A percentile compares a stretch with the other conserved stretches of the same genome.
phyloP scores from a whole-genome alignment of 139 green algal genomes.

The Chlorella sp. region DNA sequence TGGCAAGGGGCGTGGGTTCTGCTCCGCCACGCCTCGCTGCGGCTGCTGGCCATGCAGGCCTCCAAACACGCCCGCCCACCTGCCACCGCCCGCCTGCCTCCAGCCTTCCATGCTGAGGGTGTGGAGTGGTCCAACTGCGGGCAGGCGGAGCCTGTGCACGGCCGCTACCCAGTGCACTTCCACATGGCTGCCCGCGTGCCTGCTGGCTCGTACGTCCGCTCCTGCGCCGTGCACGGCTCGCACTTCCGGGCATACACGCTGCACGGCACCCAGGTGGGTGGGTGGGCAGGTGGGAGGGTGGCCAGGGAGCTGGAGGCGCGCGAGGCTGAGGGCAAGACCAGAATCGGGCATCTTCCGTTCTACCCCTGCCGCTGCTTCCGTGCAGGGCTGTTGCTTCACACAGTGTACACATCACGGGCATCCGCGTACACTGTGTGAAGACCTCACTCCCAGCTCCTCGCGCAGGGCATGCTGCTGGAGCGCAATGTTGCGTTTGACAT shows the following conservation, averaged over 20 bases:
- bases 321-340: too few species aligned
- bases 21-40: not conserved
- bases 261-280: constrained; percentile 3
- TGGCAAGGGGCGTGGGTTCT: too few species aligned
- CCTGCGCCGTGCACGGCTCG: not conserved
- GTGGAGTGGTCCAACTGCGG: constrained; percentile 17
- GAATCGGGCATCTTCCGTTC: too few species aligned
- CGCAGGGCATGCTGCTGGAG: constrained; percentile 13
- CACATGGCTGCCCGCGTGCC: constrained; percentile 9
- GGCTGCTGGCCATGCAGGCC: not conserved
- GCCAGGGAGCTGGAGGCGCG: too few species aligned
- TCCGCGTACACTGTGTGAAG: not conserved
- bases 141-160: not conserved
- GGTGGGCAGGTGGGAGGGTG: not conserved
- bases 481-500: not conserved
- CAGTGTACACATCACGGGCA: too few species aligned
- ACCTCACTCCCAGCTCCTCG: not conserved
- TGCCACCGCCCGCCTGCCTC: not conserved
- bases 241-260: not conserved
- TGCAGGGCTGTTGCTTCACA: too few species aligned
- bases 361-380: too few species aligned
- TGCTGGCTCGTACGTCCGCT: not conserved
- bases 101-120: constrained; percentile 7
- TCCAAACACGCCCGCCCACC: not conserved
- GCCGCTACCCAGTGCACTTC: constrained; percentile 17